Evolutionary conservation across 164 flowering plant species (phyloP), one percentile per base, ranked within the genome.

Genomic region (Annona cherimola): DNA sequence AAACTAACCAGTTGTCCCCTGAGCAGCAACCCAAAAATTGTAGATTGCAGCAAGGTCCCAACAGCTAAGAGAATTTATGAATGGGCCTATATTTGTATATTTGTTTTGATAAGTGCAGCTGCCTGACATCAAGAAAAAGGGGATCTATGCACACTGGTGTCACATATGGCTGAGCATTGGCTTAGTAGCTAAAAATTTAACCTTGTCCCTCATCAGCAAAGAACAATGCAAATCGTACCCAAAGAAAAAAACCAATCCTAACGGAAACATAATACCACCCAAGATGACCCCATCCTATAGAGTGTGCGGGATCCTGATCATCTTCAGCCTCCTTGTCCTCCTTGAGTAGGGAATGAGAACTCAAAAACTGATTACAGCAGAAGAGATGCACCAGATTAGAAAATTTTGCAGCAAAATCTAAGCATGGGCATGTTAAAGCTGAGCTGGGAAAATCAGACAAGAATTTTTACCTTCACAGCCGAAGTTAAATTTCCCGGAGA

Each of bases 201-300:
- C 60, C 46, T 46, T 50, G 12, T 55, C 39, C 40, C 63, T 59
- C n/a, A 63, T 39, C 46, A 74, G 16, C 4, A 19, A 72, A 35
- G 39, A 63, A 65, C 14, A 18, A 5, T 50, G 20, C 57, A 12
- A 9, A 68, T 35, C 83, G 74, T 95, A 95, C 98, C 99, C 99
- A 95, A 26, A 95, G 93, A 77, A 91, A 95, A 61, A 95, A 81
- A 69, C 87, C 88, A 74, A 88, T 82, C 78, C 99, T 86, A 71
- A 95, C 99, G 35, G 93, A 76, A 69, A 87, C 70, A 73, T 87
- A 95, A 77, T 86, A 86, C 97, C 89, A 95, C 41, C 95, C 90
- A 81, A 85, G 87, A 71, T 78, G 64, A 61, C 74, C 82, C 96
- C 89, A 88, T 57, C 77, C 81, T 39, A 66, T 69, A 50, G 84